Conservation (phyloP, 2,329 filamentous ascomycete genomes). For the Pseudocercospora fuligena region DNA sequence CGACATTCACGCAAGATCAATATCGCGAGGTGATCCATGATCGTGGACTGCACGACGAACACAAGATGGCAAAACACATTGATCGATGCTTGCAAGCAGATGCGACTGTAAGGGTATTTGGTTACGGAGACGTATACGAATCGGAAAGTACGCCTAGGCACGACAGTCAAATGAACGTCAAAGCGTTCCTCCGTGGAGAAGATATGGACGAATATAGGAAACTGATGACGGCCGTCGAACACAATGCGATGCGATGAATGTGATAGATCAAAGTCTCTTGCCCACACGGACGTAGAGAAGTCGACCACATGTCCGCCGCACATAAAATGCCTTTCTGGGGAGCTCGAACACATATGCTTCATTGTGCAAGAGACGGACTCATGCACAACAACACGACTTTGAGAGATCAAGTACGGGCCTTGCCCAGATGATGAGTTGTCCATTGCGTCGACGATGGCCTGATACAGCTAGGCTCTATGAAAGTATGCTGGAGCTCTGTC, state of each 20-base stretch:
- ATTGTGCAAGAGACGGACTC: no score
- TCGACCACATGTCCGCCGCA: no score
- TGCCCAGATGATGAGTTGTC: no score
- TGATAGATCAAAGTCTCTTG: no score
- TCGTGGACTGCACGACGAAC: conserved; percentile 2
- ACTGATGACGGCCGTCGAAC: conserved; percentile 1
- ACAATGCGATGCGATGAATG: background rate
- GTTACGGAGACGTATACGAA: conserved; percentile 12
- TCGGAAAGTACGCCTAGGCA: background rate
- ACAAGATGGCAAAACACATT: background rate
- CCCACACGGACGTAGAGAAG: no score
- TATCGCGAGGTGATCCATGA: background rate
- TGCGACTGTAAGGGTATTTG: conserved; percentile 1
- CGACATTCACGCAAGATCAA: background rate
- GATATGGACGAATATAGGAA: conserved; percentile 12
- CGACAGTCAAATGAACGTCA: conserved; percentile 4
- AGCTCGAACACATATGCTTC: no score
- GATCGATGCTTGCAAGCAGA: background rate
- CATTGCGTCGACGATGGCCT: no score
- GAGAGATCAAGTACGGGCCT: no score
- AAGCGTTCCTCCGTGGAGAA: conserved; percentile 9
- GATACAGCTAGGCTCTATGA: no score
- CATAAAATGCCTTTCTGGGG: no score
- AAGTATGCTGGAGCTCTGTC: no score
- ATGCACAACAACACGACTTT: no score